Base-by-base conservation (phyloP, 805 yeast genomes). In the Vanderwaltozyma tropicalis region DNA sequence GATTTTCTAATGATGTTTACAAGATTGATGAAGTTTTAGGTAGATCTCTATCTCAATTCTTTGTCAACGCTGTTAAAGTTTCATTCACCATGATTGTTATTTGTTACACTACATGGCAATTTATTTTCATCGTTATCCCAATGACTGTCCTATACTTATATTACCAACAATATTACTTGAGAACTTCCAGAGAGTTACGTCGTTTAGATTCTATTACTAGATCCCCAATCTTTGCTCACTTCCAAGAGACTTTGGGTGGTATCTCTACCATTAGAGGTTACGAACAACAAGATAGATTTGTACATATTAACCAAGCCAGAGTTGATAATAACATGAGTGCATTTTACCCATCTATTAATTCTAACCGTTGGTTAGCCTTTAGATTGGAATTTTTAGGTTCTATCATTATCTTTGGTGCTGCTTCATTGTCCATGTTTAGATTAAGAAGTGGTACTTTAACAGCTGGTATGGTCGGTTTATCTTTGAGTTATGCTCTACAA, bases 341-440 rank as follows among this genome's bases (percentile, higher is more conserved):
- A 0, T 86, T 75, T 53, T 94, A 86, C 68, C 96, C 96, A 21
- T 73, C 95, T 10, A 77, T 87, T 40, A 81, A 84, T 57, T 88
- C 96, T 11, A 92, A 94, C 60, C 77, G 99, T 65, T 92, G 99
- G 99, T 72, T 92, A 43, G 96, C 97, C 9, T 95, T 86, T 10
- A 74, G 99, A 54, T 70, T 92, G 42, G 97, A 94, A 61, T 78
- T 84, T 46, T 67, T 92, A 47, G 97, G 98, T 24, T 82, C 96
- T 1, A 50, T 88, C 32, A 83, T 92, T 44, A 89, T 92, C 51
- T 71, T 87, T 41, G 80, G 84, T 31, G 79, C 97, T 6, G 84
- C 97, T 2, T 81, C 85, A 5, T 68, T 92, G 50, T 72, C 94
- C 13, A 82, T 94, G 35, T 59, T 76, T 42, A 72, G 86, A 17